Conservation (phyloP, 2,329 filamentous ascomycete genomes). For the Drechslerella stenobrocha region DNA sequence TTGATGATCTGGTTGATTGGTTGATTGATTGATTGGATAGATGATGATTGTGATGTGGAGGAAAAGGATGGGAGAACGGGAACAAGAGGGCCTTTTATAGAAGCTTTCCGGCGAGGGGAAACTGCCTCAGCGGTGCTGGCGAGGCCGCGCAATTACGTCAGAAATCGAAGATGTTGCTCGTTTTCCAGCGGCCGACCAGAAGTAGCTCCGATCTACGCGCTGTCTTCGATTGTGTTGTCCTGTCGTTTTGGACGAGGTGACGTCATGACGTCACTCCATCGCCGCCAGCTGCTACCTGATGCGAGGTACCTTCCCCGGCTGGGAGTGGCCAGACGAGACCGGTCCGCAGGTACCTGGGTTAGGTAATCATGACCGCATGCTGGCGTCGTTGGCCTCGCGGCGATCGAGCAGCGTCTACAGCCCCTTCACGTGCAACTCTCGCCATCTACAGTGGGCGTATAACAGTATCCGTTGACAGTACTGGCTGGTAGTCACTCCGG, state of each 20-base stretch:
- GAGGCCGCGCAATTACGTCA: constrained; percentile 20
- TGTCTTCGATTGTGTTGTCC: constrained; percentile 7
- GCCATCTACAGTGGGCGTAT: too few relatives aligned
- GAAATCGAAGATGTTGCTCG: constrained; percentile 3
- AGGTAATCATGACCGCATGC: too few relatives aligned
- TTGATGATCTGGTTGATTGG: constrained; percentile 16
- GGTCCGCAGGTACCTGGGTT: too few relatives aligned
- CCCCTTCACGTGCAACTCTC: too few relatives aligned
- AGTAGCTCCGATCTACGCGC: not conserved
- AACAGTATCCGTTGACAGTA: too few relatives aligned
- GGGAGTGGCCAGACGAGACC: too few relatives aligned
- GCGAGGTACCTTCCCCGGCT: too few relatives aligned
- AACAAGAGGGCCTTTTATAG: constrained; percentile 33
- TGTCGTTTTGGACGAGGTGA: constrained; percentile 14
- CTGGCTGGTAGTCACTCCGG: too few relatives aligned
- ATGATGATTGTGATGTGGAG: constrained; percentile 34
- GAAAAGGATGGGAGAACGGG: constrained; percentile 21
- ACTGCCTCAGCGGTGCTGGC: not conserved
- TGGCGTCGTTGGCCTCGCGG: too few relatives aligned
- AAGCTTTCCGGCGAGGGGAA: not conserved
- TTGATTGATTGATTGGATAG: constrained; percentile 3
- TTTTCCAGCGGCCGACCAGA: not conserved
- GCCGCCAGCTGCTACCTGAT: too few relatives aligned
- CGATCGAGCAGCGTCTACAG: too few relatives aligned
- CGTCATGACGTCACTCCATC: constrained; percentile 48